Conservation (phyloP, 2,329 filamentous ascomycete species). For the Colletotrichum sp. region DNA sequence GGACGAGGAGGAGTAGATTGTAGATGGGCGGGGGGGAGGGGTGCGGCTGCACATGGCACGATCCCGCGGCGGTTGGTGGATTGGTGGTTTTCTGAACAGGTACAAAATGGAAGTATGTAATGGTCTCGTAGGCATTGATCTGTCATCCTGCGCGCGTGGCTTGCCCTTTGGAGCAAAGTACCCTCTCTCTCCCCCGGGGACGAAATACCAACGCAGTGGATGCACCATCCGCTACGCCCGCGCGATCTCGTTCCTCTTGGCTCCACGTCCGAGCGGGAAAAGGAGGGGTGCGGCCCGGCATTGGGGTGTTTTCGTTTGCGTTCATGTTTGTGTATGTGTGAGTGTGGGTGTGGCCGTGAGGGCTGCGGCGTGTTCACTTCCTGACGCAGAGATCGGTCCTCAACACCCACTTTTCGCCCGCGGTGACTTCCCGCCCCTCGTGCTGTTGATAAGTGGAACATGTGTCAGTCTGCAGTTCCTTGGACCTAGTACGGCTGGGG, state of each 20-base stretch:
- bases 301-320: not conserved
- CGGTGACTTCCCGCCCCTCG: constrained; percentile 79
- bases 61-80: not conserved
- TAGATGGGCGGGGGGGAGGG: not conserved
- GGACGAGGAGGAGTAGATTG: not conserved
- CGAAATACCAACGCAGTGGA: not conserved
- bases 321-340: not conserved
- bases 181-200: not conserved
- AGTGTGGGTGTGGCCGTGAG: not conserved
- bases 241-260: not conserved
- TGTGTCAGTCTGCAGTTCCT: constrained; percentile 12
- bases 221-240: not conserved
- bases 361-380: constrained; percentile 27
- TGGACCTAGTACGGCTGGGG: not conserved
- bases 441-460: constrained; percentile 53
- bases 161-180: not conserved
- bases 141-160: not conserved
- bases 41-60: not conserved
- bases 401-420: constrained; percentile 91
- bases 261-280: not conserved
- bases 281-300: not conserved
- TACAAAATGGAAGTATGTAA: not conserved
- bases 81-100: not conserved
- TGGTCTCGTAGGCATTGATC: not conserved
- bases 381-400: constrained; percentile 80